Conservation (phyloP, 2,329 filamentous ascomycete species). For the Venturia effusa region DNA sequence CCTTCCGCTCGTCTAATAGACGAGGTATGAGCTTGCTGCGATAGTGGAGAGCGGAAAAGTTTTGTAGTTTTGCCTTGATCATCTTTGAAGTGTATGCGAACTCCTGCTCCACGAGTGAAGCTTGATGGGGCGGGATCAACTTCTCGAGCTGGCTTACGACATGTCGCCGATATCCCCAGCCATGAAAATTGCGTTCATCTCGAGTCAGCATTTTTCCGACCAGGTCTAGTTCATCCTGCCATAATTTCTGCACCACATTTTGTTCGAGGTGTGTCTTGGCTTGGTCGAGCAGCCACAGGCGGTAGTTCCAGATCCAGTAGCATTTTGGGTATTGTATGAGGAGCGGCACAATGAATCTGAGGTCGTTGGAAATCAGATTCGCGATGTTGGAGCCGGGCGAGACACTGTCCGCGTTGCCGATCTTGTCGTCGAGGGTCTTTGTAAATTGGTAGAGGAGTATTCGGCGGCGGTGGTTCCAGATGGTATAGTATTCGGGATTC, state of each 20-base stretch:
- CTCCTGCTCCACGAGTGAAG: slow-evolving; percentile 52
- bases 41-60: slow-evolving; percentile 96
- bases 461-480: slow-evolving; percentile 80
- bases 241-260: slow-evolving; percentile 51
- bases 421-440: slow-evolving; percentile 8
- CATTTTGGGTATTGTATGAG: slow-evolving; percentile 85
- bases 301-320: slow-evolving; percentile 99
- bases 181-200: slow-evolving; percentile 90
- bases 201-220: slow-evolving; percentile 79
- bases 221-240: slow-evolving; percentile 73
- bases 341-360: slow-evolving; percentile 73
- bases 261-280: slow-evolving; percentile 49
- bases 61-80: slow-evolving; percentile 76
- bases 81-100: slow-evolving; percentile 86
- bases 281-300: slow-evolving; percentile 71
- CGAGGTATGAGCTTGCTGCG: slow-evolving; percentile 73
- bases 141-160: slow-evolving; percentile 69
- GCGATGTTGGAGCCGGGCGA: slow-evolving; percentile 16
- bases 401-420: not conserved
- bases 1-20: slow-evolving; percentile 59
- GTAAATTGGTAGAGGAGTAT: slow-evolving; percentile 52
- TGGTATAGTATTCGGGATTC: slow-evolving; percentile 83
- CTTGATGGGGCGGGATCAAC: slow-evolving; percentile 16
- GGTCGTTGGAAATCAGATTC: slow-evolving; percentile 57
- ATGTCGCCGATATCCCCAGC: slow-evolving; percentile 81